Evolutionary conservation across 306 rosid genomes (phyloP).

Genomic region (barrel medic (Medicago truncatula)): MtrunA17r5.0-ANR NC_053043.1:7067501-7068000

Average conservation of each 20-base stretch:
- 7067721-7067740: constrained; percentile 59
- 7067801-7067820: constrained; percentile 59
- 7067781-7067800: constrained; percentile 53
- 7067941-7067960: constrained; percentile 53
- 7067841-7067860: not conserved
- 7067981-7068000: constrained; percentile 10
- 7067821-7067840: not conserved
- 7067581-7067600: constrained; percentile 49
- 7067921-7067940: constrained; percentile 54
- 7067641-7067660: not conserved
- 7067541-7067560: constrained; percentile 72
- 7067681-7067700: too few relatives aligned
- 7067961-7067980: constrained; percentile 51
- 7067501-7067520: constrained; percentile 70
- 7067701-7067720: constrained; percentile 51
- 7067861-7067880: not conserved
- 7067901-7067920: constrained; percentile 54
- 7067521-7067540: constrained; percentile 86
- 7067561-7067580: constrained; percentile 76
- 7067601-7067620: constrained; percentile 47
- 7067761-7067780: constrained; percentile 55
- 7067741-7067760: constrained; percentile 57
- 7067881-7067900: constrained; percentile 52
- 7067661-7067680: too few relatives aligned
- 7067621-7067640: constrained; percentile 34